Evolutionary conservation across 2,329 filamentous ascomycete species (phyloP).

Genomic region (Aspergillus japonicus): DNA sequence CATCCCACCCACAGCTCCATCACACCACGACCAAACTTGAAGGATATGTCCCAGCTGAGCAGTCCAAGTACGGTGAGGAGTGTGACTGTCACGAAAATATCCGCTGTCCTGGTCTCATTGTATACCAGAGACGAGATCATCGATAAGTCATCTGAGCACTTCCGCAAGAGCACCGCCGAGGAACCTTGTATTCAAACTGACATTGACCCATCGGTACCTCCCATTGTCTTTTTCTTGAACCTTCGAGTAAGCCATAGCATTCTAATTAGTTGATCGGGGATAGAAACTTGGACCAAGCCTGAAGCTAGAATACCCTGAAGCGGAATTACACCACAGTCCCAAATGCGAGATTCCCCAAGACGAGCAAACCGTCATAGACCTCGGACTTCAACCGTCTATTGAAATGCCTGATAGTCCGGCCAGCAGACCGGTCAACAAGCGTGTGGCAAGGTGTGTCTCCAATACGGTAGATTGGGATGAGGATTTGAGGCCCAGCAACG

Average conservation of each 20-base stretch:
- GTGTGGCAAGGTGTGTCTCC: neutral
- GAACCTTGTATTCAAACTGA: neutral
- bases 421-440: slow-evolving; percentile 18
- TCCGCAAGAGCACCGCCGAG: neutral
- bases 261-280: neutral
- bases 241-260: neutral
- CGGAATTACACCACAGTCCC: neutral
- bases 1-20: neutral
- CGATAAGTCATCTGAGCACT: neutral
- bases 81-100: neutral
- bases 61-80: neutral
- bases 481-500: slow-evolving; percentile 29
- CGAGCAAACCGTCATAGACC: neutral
- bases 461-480: slow-evolving; percentile 32
- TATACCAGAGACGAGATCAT: neutral
- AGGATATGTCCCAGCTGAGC: neutral
- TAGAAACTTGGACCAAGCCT: neutral
- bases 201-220: neutral
- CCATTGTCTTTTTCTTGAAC: neutral
- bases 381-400: neutral
- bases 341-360: neutral
- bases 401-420: slow-evolving; percentile 12
- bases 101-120: neutral
- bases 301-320: neutral
- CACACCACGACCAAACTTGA: neutral